A percentile compares a stretch with the other conserved stretches of the same genome.
Conservation (phyloP, 1,284 basidiomycete species). For the Papiliotrema nemorosa region DNA sequence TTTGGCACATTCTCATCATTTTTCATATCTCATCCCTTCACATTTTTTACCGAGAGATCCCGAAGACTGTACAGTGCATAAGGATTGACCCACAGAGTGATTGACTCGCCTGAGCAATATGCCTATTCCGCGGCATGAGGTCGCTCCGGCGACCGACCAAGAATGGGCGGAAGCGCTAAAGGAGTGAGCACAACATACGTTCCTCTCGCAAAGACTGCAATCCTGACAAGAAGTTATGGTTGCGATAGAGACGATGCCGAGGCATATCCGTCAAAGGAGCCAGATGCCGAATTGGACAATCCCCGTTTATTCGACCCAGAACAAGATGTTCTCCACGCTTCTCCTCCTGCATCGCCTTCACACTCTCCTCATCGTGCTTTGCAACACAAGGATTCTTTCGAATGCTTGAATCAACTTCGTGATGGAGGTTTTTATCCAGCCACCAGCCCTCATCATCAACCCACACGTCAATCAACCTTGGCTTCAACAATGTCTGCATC, state of each 20-base stretch:
- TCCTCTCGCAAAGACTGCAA: neutral
- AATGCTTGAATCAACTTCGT: neutral
- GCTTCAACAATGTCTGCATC: neutral
- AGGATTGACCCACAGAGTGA: neutral
- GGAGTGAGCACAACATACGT: slow-evolving; percentile 5
- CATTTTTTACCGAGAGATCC: neutral
- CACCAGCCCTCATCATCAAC: too few relatives aligned
- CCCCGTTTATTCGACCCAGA: neutral
- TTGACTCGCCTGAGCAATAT: neutral
- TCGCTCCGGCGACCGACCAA: slow-evolving; percentile 15
- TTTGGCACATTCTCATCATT: too few relatives aligned
- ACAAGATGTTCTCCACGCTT: neutral
- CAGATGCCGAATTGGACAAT: neutral
- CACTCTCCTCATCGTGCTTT: neutral
- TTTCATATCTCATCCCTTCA: too few relatives aligned
- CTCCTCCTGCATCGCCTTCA: neutral
- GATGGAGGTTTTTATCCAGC: neutral
- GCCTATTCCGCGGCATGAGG: slow-evolving; percentile 9
- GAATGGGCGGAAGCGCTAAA: slow-evolving; percentile 20
- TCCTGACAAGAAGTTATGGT: neutral
- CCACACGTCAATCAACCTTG: neutral
- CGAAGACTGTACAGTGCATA: neutral
- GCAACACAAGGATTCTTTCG: neutral
- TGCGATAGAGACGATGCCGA: neutral
- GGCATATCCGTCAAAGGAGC: neutral